A percentile compares a stretch with the other conserved stretches of the same genome.
These are phyloP conservation scores for Orbilia quercus DNA, from an alignment of 2,329 filamentous ascomycete genomes.

Conservation along the genomic window DNA sequence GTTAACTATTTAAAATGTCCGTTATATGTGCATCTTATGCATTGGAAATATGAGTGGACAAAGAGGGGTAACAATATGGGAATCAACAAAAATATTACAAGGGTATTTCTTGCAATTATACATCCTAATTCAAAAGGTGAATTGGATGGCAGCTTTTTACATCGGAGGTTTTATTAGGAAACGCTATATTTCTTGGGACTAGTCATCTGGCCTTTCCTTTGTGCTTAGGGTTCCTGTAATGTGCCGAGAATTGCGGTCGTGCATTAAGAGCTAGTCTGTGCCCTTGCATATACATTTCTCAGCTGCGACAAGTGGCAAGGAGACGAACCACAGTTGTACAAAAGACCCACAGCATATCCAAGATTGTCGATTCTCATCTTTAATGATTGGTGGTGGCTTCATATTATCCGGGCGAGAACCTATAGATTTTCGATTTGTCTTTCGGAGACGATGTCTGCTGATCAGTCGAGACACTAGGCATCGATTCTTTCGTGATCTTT, in stretches of 20 bases:
- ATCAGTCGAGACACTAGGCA: neutral
- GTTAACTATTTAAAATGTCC: neutral
- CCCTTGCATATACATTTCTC: neutral
- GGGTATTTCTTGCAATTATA: slow-evolving; percentile 23
- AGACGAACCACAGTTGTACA: slow-evolving; percentile 21
- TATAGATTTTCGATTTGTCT: neutral
- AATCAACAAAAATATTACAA: slow-evolving; percentile 19
- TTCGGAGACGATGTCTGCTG: slow-evolving; percentile 22
- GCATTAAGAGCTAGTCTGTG: slow-evolving; percentile 4
- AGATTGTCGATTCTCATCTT: neutral
- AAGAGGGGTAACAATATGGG: slow-evolving; percentile 8
- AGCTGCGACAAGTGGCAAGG: slow-evolving; percentile 16
- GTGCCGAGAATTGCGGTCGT: slow-evolving; percentile 1
- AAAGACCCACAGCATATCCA: slow-evolving; percentile 6
- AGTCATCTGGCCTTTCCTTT: slow-evolving; percentile 8
- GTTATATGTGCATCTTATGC: neutral
- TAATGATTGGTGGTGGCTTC: no score
- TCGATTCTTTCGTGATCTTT: neutral
- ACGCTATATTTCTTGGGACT: neutral
- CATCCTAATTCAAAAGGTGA: slow-evolving; percentile 26
- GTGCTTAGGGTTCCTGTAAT: neutral
- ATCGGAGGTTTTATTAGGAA: slow-evolving; percentile 7
- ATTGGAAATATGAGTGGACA: neutral
- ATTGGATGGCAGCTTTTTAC: slow-evolving; percentile 6
- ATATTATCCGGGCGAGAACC: neutral